These are phyloP conservation scores for Nasturtium officinale DNA, from an alignment of 345 rosid species.

Conservation along the genomic window DNA sequence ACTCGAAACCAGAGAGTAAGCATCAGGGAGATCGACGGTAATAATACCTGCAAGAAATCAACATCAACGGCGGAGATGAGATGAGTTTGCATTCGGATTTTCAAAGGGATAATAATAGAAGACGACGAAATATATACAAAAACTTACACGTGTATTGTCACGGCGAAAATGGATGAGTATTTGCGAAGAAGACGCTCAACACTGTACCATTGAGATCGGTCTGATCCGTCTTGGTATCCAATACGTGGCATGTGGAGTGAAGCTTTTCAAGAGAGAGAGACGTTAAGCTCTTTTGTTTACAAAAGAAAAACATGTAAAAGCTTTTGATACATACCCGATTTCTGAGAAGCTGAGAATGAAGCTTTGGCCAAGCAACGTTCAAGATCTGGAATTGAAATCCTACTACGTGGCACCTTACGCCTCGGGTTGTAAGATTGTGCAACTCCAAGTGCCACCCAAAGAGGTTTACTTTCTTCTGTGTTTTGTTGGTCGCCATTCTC, in stretches of 20 bases:
- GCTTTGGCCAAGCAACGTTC: constrained; percentile 76
- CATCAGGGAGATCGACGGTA: constrained; percentile 52
- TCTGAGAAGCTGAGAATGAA: constrained; percentile 67
- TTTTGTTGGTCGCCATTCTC: constrained; percentile 49
- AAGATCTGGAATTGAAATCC: constrained; percentile 67
- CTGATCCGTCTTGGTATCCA: constrained; percentile 74
- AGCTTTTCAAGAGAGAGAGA: constrained; percentile 45
- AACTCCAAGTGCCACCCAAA: constrained; percentile 81
- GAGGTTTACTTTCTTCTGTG: constrained; percentile 36
- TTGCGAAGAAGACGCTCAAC: constrained; percentile 86
- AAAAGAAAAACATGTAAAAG: not conserved
- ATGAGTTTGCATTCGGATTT: not conserved
- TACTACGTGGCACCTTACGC: constrained; percentile 72
- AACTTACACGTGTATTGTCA: constrained; percentile 73
- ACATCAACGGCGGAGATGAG: not conserved
- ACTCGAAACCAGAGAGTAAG: not conserved
- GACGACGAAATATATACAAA: not conserved
- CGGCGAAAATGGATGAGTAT: constrained; percentile 67
- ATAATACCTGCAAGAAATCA: constrained; percentile 60
- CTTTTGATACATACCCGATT: constrained; percentile 51
- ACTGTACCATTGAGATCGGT: constrained; percentile 79
- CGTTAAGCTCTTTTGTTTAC: constrained; percentile 9
- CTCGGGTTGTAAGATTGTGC: constrained; percentile 74
- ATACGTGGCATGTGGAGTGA: constrained; percentile 93
- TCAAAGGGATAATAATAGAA: not conserved